These are phyloP conservation scores for Nicotiana noctiflora DNA, from an alignment of 257 asterid genomes.

Conservation along the genomic window DNA sequence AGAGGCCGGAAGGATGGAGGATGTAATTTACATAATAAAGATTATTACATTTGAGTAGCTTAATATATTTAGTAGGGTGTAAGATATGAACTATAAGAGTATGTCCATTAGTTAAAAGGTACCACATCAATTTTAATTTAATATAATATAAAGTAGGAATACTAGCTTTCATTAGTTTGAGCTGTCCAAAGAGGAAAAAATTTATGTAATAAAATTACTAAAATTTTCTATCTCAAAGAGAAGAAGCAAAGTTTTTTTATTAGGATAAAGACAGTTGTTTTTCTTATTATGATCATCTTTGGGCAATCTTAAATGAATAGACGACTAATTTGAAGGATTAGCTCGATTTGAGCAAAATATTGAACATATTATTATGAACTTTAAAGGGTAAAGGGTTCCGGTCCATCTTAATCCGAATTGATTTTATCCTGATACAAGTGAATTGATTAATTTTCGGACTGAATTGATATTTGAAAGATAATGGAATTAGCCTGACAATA, in stretches of 20 bases:
- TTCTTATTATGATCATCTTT: neutral
- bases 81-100: too few species aligned
- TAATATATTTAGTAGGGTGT: too few species aligned
- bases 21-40: too few species aligned
- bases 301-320: neutral
- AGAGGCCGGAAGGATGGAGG: too few species aligned
- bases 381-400: neutral
- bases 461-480: neutral
- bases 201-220: neutral
- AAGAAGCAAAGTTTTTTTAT: neutral
- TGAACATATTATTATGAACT: neutral
- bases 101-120: too few species aligned
- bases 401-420: neutral
- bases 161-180: neutral
- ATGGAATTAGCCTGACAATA: too few species aligned
- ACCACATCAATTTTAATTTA: too few species aligned
- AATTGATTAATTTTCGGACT: neutral
- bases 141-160: too few species aligned
- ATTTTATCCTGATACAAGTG: neutral
- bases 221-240: neutral
- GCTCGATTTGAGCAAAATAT: neutral
- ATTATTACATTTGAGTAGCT: too few species aligned
- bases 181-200: neutral
- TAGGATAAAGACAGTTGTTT: neutral
- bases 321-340: neutral